phyloP scores from a whole-genome alignment of 2,329 filamentous ascomycete genomes.

The Ascochyta pisi region DNA sequence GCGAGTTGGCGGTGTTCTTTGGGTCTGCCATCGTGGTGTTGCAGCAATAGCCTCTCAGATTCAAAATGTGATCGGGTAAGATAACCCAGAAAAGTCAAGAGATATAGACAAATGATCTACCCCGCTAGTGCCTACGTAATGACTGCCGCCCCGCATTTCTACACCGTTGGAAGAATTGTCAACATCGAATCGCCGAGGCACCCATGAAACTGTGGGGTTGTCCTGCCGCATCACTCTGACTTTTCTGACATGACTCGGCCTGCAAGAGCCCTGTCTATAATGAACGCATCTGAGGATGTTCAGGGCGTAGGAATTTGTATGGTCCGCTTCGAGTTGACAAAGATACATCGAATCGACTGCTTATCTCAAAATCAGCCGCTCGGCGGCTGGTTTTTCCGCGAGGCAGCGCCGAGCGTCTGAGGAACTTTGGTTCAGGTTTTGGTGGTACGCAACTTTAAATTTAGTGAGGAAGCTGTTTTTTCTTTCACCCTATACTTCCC shows the following conservation, averaged over 20 bases:
- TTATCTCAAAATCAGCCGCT: too few relatives aligned
- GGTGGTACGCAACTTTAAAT: too few relatives aligned
- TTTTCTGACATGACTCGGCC: slow-evolving; percentile 24
- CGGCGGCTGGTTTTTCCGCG: too few relatives aligned
- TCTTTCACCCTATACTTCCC: too few relatives aligned
- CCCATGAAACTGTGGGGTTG: slow-evolving; percentile 12
- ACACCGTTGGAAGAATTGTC: not conserved
- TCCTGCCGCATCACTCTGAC: slow-evolving; percentile 15
- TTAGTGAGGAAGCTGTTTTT: too few relatives aligned
- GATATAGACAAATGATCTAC: slow-evolving; percentile 1
- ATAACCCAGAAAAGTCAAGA: not conserved
- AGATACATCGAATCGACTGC: not conserved
- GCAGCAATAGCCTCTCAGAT: not conserved
- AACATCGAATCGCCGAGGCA: slow-evolving; percentile 23
- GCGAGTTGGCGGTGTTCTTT: slow-evolving; percentile 42
- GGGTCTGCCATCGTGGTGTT: slow-evolving; percentile 40
- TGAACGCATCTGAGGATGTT: too few relatives aligned
- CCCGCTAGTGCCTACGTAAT: slow-evolving; percentile 12
- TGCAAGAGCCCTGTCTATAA: slow-evolving; percentile 3
- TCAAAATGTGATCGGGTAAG: too few relatives aligned
- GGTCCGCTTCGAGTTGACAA: not conserved
- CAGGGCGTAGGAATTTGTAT: too few relatives aligned
- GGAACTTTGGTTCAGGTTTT: not conserved
- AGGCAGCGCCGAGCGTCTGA: not conserved
- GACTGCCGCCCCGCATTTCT: slow-evolving; percentile 16